Conservation (phyloP, 1,139 yeast genomes). For the Diutina mesorugosa region DNA sequence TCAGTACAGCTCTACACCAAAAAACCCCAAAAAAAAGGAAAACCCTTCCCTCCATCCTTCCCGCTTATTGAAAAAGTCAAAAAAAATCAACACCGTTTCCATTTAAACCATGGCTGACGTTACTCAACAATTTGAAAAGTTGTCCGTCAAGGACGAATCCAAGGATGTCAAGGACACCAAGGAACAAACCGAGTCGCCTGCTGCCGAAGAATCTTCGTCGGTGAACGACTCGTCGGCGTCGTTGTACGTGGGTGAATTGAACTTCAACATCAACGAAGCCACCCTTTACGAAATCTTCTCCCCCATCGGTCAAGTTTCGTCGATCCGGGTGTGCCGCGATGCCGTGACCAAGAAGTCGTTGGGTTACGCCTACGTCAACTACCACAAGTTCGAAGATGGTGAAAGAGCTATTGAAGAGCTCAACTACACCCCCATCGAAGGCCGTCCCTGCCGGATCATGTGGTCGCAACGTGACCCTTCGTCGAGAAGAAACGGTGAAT, state of each 20-base stretch:
- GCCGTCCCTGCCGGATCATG: constrained; percentile 98
- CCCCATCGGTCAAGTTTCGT: constrained; percentile 89
- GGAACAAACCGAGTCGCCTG: background rate
- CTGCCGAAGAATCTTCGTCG: constrained; percentile 4
- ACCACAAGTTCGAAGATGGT: constrained; percentile 81
- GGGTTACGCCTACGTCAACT: constrained; percentile 98
- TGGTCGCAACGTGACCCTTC: constrained; percentile 99
- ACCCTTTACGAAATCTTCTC: constrained; percentile 89
- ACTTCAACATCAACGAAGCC: constrained; percentile 89
- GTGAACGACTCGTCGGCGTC: constrained; percentile 60
- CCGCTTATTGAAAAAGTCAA: background rate
- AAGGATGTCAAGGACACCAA: background rate
- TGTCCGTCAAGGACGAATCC: constrained; percentile 2
- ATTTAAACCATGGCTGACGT: background rate
- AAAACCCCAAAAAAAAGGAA: background rate
- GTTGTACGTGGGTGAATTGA: constrained; percentile 95
- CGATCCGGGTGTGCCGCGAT: constrained; percentile 98
- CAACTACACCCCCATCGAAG: constrained; percentile 89
- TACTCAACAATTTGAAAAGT: constrained; percentile 2
- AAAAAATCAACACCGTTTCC: background rate
- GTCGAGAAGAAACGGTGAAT: constrained; percentile 89
- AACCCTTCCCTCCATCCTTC: background rate
- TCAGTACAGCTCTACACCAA: background rate
- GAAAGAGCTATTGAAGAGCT: constrained; percentile 91
- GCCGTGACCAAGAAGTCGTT: constrained; percentile 94